Evolutionary conservation across 805 yeast genomes (phyloP), one percentile per base, ranked within the genome.

Genomic region (Sporopachydermia lactativora): DNA sequence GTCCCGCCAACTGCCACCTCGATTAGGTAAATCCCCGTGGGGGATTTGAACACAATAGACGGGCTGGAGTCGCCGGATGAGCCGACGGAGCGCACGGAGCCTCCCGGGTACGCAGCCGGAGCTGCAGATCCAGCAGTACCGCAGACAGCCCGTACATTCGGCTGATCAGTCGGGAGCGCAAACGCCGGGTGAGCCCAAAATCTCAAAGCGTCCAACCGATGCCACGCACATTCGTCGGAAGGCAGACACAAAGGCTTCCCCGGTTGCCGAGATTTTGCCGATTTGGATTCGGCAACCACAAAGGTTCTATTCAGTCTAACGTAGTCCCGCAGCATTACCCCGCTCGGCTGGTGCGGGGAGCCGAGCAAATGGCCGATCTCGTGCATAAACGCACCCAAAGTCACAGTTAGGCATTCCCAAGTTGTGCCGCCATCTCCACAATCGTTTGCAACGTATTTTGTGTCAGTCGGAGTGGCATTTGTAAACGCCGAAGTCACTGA

Each of bases 371-470:
- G 97, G 1, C 98, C 97, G 40, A 89, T 79, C 55, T 89, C 97
- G 58, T 89, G 97, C 80, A 88, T 68, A 50, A 86, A 88, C 0
- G 97, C 96, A 37, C 98, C 97, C 50, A 83, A 54, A 1, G 96
- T 83, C 31, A 89, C 71, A 44, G 81, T 80, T 37, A 81, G 60
- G 51, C 94, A 81, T 58, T 89, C 96, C 95, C 96, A 92, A 42
- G 79, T 71, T 1, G 94, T 70, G 0, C 92, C 81, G 56, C 95
- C 81, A 53, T 88, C 81, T 50, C 75, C 72, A 48, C 79, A 66
- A 57, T 92, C 98, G 57, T 92, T 86, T 6, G 95, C 96, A n/a
- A 89, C 95, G 44, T 81, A 82, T 1, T 54, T 54, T 1, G 65
- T 71, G 41, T 75, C 71, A 5, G 81, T 64, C 13, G 54, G 67